Base-by-base conservation (phyloP, 1,284 basidiomycete species). In the Athelia sp. region DNA sequence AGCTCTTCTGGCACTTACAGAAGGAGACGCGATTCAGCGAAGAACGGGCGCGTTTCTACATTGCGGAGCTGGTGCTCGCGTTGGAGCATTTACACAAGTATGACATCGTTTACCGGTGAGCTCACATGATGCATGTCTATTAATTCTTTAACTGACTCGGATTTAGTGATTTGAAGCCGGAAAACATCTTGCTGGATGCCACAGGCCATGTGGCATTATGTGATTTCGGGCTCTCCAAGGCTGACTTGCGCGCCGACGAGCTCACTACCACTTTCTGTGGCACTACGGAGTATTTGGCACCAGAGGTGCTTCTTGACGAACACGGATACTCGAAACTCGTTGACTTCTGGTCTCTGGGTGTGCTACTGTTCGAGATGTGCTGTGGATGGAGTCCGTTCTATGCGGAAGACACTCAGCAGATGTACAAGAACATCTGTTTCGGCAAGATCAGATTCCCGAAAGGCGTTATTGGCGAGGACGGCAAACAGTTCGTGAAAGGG, bases 331-430 rank as follows among this genome's bases (percentile, higher is more conserved):
- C 91, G 50, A 99, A 99, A 71, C 84, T 98, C 50, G 97, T 99
- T 58, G 97, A 99, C 66, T 99, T 99, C 66, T 99, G 97, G 97
- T 93, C 88, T 46, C 73, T 98, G 11, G 95, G 94, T 46, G 93
- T 95, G 15, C 75, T 93, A 38, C 72, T 95, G 29, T 95, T 95
- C 62, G 93, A 95, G 69, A 99, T 99, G 97, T 99, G 96, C 66
- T 99, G 97, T 62, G 97, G 97, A 15, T 99, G 97, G 97, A 94
- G 90, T 66, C 97, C 97, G 32, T 99, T 99, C 74, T 99, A 99
- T 64, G 96, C 96, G 14, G 97, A 99, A 62, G 97, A 99, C 66
- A 98, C 94, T 15, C 96, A 99, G 67, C 93, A 98, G 70, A 99
- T 99, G 97, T 99, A 99, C 76, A 94, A 94, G 79, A 91, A 96